phyloP scores from a whole-genome alignment of 805 yeast genomes.

The Sugiyamaella chiloensis region DNA sequence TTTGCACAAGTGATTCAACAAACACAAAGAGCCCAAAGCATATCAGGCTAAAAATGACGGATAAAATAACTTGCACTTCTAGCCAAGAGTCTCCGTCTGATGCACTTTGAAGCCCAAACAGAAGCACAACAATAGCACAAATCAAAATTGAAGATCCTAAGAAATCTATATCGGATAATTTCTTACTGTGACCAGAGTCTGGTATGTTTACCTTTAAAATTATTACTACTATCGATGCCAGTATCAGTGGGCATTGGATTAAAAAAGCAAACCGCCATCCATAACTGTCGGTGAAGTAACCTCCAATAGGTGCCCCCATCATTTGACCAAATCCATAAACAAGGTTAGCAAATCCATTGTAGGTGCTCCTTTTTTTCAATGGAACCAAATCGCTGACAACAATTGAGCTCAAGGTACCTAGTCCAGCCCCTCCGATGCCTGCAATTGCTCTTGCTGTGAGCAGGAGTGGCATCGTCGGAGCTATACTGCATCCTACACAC shows the following conservation, averaged over 20 bases:
- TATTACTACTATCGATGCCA: slow-evolving; percentile 1
- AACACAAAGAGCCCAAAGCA: slow-evolving; percentile 5
- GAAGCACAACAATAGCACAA: slow-evolving; percentile 10
- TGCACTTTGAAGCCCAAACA: slow-evolving; percentile 11
- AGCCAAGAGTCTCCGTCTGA: slow-evolving; percentile 14
- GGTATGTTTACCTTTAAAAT: neutral
- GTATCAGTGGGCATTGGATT: slow-evolving; percentile 14
- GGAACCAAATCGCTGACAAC: slow-evolving; percentile 36
- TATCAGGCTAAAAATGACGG: slow-evolving; percentile 9
- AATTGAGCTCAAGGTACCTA: neutral
- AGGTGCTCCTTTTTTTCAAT: slow-evolving; percentile 33
- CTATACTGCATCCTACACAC: neutral
- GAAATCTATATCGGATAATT: slow-evolving; percentile 5
- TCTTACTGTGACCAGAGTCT: neutral
- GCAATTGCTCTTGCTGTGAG: neutral
- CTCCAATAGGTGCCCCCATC: slow-evolving; percentile 57
- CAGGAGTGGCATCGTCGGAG: neutral
- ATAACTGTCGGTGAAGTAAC: slow-evolving; percentile 39
- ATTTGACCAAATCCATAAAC: slow-evolving; percentile 63
- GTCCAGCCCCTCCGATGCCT: neutral
- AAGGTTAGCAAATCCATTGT: slow-evolving; percentile 64
- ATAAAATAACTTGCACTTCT: slow-evolving; percentile 5
- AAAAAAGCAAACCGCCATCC: slow-evolving; percentile 20
- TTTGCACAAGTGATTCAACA: slow-evolving; percentile 7
- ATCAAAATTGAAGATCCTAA: slow-evolving; percentile 12